Percentiles rank a stretch among this genome's conserved stretches.
Conservation (phyloP, 768 basidiomycete species). For the Austroboletus eburneus region DNA sequence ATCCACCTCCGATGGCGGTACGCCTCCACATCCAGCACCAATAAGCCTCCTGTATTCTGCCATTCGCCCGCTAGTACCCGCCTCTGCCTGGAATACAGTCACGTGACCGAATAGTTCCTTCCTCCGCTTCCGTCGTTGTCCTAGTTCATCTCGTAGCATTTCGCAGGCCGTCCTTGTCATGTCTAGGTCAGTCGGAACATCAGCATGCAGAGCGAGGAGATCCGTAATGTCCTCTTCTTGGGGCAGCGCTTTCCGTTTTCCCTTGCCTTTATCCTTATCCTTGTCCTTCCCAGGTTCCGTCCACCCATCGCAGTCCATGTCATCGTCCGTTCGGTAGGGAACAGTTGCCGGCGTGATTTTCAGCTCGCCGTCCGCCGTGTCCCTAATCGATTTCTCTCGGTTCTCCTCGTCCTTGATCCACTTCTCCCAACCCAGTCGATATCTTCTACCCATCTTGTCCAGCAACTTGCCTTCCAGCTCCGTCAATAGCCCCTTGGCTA, state of each 20-base stretch:
- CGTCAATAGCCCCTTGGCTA: constrained; percentile 54
- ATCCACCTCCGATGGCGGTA: constrained; percentile 85
- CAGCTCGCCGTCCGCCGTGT: constrained; percentile 56
- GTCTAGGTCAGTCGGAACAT: constrained; percentile 56
- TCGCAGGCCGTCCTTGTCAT: constrained; percentile 54
- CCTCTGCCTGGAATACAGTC: constrained; percentile 80
- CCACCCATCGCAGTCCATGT: constrained; percentile 38
- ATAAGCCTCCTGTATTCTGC: constrained; percentile 85
- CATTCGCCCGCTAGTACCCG: constrained; percentile 88
- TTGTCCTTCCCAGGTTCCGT: constrained; percentile 32
- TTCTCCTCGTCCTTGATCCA: constrained; percentile 86
- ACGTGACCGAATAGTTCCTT: constrained; percentile 70
- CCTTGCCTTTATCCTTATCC: constrained; percentile 47
- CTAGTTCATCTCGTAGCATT: constrained; percentile 58
- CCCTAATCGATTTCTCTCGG: constrained; percentile 67
- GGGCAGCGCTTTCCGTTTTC: constrained; percentile 50
- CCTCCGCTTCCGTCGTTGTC: constrained; percentile 62
- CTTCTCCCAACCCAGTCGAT: constrained; percentile 87
- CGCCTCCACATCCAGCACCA: constrained; percentile 84
- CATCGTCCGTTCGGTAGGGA: constrained; percentile 45
- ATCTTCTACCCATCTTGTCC: constrained; percentile 75
- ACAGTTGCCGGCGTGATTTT: constrained; percentile 43
- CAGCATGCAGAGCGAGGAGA: constrained; percentile 51
- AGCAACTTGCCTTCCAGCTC: constrained; percentile 63
- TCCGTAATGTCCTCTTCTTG: constrained; percentile 61